phyloP scores from a whole-genome alignment of 352 stramenopile genomes.

The Globisporangium recalcitrans region DNA sequence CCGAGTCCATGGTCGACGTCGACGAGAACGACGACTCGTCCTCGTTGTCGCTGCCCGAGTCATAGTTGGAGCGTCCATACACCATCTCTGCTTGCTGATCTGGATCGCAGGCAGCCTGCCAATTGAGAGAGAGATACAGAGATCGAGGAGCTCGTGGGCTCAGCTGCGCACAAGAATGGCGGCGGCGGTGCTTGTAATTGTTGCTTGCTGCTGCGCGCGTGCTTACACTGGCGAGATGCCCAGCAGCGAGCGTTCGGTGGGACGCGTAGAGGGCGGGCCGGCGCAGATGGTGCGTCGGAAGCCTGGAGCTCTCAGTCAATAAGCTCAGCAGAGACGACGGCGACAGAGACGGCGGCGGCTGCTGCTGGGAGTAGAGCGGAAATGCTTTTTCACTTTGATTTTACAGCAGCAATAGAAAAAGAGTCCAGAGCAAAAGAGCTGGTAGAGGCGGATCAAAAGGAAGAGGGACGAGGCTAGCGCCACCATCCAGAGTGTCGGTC shows the following conservation, averaged over 20 bases:
- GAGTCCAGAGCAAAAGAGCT: slow-evolving; percentile 6
- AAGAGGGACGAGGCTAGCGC: not conserved
- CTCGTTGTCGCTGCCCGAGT: slow-evolving; percentile 26
- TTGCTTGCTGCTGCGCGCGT: not conserved
- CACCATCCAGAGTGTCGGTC: not conserved
- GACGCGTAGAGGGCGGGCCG: not conserved
- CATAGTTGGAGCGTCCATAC: slow-evolving; percentile 16
- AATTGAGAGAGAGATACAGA: not conserved
- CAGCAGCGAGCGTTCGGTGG: not conserved
- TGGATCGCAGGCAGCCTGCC: not conserved
- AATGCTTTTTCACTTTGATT: not conserved
- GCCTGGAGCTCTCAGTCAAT: not conserved
- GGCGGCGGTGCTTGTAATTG: not conserved
- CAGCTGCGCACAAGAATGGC: not conserved
- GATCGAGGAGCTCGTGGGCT: not conserved
- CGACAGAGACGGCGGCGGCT: not conserved
- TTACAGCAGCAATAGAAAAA: not conserved
- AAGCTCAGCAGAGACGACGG: not conserved
- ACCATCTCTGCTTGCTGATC: slow-evolving; percentile 12
- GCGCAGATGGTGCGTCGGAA: slow-evolving; percentile 6
- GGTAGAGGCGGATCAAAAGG: slow-evolving; percentile 2
- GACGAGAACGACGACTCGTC: slow-evolving; percentile 72
- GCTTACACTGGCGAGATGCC: too few species aligned
- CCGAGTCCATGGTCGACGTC: slow-evolving; percentile 81
- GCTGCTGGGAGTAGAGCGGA: not conserved